Evolutionary conservation across 371 early-diverging fungal species (phyloP).

Genomic region (Actinomucor elegans): DNA sequence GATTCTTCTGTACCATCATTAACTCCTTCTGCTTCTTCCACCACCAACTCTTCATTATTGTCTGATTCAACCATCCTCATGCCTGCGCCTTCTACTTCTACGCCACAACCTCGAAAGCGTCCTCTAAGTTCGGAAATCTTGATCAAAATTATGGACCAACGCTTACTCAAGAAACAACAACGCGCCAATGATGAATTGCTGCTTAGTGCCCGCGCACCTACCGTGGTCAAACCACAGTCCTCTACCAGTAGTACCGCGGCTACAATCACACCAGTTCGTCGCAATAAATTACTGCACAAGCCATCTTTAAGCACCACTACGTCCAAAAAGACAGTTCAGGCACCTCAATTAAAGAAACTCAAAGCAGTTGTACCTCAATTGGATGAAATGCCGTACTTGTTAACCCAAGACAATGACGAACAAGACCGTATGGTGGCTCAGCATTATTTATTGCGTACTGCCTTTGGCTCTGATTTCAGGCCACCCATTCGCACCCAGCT

Average conservation of each 20-base stretch:
- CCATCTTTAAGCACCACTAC: neutral
- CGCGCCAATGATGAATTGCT: neutral
- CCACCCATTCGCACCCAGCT: slow-evolving; percentile 34
- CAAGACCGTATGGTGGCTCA: slow-evolving; percentile 50
- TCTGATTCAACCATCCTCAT: slow-evolving; percentile 8
- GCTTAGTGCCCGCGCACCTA: neutral
- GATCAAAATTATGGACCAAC: slow-evolving; percentile 24
- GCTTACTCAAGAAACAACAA: slow-evolving; percentile 7
- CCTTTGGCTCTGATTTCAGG: slow-evolving; percentile 40
- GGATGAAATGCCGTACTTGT: slow-evolving; percentile 39
- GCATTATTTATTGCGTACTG: slow-evolving; percentile 47
- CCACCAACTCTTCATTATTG: neutral
- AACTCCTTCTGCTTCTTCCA: slow-evolving; percentile 6
- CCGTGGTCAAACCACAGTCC: neutral
- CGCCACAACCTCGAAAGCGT: slow-evolving; percentile 7
- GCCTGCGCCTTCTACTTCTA: slow-evolving; percentile 6
- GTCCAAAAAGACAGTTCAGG: neutral
- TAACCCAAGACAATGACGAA: slow-evolving; percentile 34
- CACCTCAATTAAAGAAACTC: neutral
- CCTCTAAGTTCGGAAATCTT: slow-evolving; percentile 19
- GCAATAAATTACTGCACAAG: too few relatives aligned
- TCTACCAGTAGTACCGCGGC: neutral
- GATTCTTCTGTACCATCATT: neutral
- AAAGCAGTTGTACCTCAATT: too few relatives aligned
- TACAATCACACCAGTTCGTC: neutral